Evolutionary conservation across 176 grass and related monocot species (phyloP).

Genomic region (Aegilops speltoides): DNA sequence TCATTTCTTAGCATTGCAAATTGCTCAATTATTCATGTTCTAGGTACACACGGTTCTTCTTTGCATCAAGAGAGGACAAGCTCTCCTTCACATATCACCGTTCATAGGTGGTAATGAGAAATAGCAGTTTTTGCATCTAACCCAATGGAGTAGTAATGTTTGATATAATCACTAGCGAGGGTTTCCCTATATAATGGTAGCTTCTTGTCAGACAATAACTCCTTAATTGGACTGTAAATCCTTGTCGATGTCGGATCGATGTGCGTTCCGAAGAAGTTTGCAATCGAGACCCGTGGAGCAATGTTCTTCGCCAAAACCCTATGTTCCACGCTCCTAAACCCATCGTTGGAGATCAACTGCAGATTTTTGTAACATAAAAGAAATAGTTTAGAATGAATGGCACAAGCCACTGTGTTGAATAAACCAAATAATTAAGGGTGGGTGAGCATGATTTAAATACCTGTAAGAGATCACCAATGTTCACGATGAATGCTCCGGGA

Average conservation of each 20-base stretch:
- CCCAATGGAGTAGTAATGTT: constrained; percentile 29
- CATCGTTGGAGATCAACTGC: constrained; percentile 64
- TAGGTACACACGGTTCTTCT: not conserved
- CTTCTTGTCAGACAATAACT: constrained; percentile 46
- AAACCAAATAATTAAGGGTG: no score
- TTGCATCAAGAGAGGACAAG: not conserved
- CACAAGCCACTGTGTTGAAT: no score
- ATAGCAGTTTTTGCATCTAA: constrained; percentile 37
- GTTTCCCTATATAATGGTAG: constrained; percentile 50
- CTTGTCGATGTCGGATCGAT: constrained; percentile 29
- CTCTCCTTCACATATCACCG: not conserved
- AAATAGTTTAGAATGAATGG: no score
- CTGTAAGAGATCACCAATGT: constrained; percentile 58
- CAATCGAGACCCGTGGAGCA: constrained; percentile 43
- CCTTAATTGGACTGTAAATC: constrained; percentile 68
- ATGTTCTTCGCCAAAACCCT: constrained; percentile 48
- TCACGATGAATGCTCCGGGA: constrained; percentile 49
- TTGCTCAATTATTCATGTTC: not conserved
- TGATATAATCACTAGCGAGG: constrained; percentile 34
- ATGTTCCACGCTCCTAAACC: constrained; percentile 54
- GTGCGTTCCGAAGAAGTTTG: constrained; percentile 46
- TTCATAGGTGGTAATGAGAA: constrained; percentile 44
- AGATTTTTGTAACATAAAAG: not conserved
- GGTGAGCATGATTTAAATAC: not conserved
- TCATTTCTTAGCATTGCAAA: not conserved